Evolutionary conservation across 331 rosid species (phyloP).

Genomic region (Telfairia occidentalis): DNA sequence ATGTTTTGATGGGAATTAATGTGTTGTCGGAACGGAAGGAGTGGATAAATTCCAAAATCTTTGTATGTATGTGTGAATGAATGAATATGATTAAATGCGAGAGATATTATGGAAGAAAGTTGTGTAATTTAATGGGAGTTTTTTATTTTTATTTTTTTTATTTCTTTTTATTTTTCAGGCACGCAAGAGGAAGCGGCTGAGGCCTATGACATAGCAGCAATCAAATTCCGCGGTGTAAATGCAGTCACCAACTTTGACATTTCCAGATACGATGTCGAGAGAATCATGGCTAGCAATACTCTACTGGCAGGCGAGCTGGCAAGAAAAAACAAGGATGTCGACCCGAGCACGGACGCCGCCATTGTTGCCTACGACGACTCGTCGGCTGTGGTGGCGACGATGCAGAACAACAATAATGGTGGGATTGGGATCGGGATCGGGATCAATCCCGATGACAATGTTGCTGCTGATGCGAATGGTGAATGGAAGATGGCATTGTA

Average conservation of each 20-base stretch:
- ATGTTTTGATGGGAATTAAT: background rate
- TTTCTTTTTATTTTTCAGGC: constrained; percentile 43
- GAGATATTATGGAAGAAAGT: background rate
- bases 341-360: background rate
- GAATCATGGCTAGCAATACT: constrained; percentile 77
- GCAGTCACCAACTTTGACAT: constrained; percentile 95
- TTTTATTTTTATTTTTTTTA: no score
- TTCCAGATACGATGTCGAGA: constrained; percentile 75
- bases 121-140: background rate
- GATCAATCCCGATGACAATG: background rate
- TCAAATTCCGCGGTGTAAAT: constrained; percentile 78
- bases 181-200: constrained; percentile 99
- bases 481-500: constrained; percentile 52
- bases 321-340: constrained; percentile 40
- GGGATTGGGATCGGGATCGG: background rate
- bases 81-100: background rate
- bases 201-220: constrained; percentile 98
- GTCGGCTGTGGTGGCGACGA: background rate
- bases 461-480: constrained; percentile 11
- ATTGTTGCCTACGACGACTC: background rate
- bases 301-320: constrained; percentile 77
- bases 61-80: background rate
- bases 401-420: background rate
- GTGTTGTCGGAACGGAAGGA: background rate
- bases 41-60: background rate